Evolutionary conservation across 306 rosid species (phyloP), one percentile per base, ranked within the genome.

Genomic region (Pterocarpus macrocarpus): DNA sequence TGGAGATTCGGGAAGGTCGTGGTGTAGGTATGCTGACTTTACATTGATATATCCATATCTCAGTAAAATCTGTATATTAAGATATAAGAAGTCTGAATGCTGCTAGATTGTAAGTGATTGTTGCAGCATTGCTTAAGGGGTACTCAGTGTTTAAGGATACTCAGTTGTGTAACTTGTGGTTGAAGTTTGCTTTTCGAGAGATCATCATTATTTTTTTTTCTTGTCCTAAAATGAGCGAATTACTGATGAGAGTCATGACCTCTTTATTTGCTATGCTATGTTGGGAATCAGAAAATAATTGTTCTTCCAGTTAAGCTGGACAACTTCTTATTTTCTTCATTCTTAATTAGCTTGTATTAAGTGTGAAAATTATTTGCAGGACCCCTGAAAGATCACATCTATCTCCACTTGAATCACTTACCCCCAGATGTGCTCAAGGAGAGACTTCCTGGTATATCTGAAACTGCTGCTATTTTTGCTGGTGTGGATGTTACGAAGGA

Each of bases 341-440:
- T 55, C 8, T 41, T 52, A 56, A 55, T 55, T 13, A 68, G 75
- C 78, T 71, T 15, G 55, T 61, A 77, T 38, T 81, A 39, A 81
- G 66, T n/a, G 76, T 47, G 71, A 43, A 73, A 45, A 73, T 22
- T 71, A 75, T 80, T 47, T 82, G 71, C 93, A 96, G 99, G 99
- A 82, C 97, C 98, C 69, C 44, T 89, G 92, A 96, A 96, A 87
- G 99, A 96, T 88, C 99, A 96, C 83, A 96, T 96, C 80, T 93
- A 93, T 92, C 99, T 96, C 64, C 99, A 96, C 84, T 88, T 96
- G 83, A 96, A 96, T 86, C 99, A 96, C 85, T 90, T 96, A 64
- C 99, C 99, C 73, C 99, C 99, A n/a, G 99, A 96, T 68, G 97
- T 96, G 73, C 94, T 96, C 49, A 93, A 89, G 90, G 99, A 96